phyloP scores from a whole-genome alignment of 179 eudicot species.

The Gypsophila paniculata region DNA sequence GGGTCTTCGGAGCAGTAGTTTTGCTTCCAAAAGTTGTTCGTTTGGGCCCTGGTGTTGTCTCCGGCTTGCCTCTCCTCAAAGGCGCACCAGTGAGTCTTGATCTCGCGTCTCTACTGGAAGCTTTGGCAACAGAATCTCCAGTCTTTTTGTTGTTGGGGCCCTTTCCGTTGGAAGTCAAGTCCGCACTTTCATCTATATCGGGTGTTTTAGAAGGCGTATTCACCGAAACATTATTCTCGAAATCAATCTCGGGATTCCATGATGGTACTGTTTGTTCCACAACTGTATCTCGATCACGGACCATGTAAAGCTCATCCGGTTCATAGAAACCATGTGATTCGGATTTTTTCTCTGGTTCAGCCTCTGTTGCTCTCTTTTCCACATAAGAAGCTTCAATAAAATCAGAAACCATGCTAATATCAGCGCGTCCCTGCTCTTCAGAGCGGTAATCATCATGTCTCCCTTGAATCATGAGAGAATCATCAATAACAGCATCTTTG shows the following conservation, averaged over 20 bases:
- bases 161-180: conserved; percentile 33
- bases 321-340: conserved; percentile 39
- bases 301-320: conserved; percentile 68
- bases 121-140: conserved; percentile 36
- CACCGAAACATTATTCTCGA: conserved; percentile 29
- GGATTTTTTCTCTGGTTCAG: conserved; percentile 29
- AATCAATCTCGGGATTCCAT: conserved; percentile 68
- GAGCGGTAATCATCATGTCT: conserved; percentile 24
- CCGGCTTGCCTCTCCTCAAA: conserved; percentile 48
- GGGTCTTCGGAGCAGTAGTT: conserved; percentile 40
- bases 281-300: conserved; percentile 50
- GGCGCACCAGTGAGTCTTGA: conserved; percentile 44
- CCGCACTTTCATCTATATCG: conserved; percentile 30
- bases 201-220: conserved; percentile 29
- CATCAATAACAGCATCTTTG: conserved; percentile 46
- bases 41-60: conserved; percentile 33
- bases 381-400: conserved; percentile 32
- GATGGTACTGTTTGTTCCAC: conserved; percentile 40
- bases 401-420: conserved; percentile 51
- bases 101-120: conserved; percentile 39
- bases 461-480: conserved; percentile 67
- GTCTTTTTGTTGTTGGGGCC: conserved; percentile 25
- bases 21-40: conserved; percentile 48
- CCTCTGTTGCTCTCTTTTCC: conserved; percentile 25
- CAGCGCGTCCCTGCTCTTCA: conserved; percentile 35